phyloP scores from a whole-genome alignment of 495 filamentous ascomycete genomes.

The Penicillium paradoxum region DNA sequence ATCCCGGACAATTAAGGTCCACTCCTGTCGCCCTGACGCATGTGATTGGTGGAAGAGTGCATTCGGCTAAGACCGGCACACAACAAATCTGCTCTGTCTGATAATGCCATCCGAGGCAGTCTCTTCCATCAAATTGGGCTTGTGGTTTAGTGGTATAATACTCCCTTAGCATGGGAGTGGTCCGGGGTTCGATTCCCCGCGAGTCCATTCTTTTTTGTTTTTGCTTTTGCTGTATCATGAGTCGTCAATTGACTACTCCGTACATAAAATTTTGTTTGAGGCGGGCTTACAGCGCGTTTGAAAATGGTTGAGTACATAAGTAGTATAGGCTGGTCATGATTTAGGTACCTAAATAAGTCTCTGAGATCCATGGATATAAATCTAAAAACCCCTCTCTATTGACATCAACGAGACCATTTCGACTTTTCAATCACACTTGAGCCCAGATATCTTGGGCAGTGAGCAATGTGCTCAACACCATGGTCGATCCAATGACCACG shows the following conservation, averaged over 20 bases:
- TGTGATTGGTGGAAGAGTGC: too few relatives aligned
- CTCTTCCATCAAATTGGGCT: slow-evolving; percentile 21
- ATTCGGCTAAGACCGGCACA: too few relatives aligned
- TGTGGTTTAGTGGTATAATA: slow-evolving; percentile 47
- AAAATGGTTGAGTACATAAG: too few relatives aligned
- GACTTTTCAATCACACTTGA: slow-evolving; percentile 7
- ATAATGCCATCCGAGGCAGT: not conserved
- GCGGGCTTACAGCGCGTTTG: too few relatives aligned
- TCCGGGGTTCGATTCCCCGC: slow-evolving; percentile 57
- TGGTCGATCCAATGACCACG: slow-evolving; percentile 44
- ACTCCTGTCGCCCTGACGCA: too few relatives aligned
- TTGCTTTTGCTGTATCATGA: slow-evolving; percentile 41
- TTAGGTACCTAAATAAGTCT: too few relatives aligned
- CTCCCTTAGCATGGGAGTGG: slow-evolving; percentile 48
- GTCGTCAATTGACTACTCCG: too few relatives aligned
- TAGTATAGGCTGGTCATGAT: not conserved
- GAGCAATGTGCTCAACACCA: slow-evolving; percentile 55
- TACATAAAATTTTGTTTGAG: too few relatives aligned
- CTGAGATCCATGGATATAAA: too few relatives aligned
- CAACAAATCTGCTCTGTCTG: not conserved
- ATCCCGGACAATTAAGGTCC: too few relatives aligned
- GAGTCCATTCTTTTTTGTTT: slow-evolving; percentile 43
- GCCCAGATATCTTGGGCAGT: slow-evolving; percentile 54
- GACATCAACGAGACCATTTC: not conserved
- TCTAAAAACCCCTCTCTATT: not conserved